Percentiles rank a stretch among this genome's conserved stretches.
Evolutionary conservation across 2,329 filamentous ascomycete genomes (phyloP).

Genomic region (Diaporthe vaccinii): DNA sequence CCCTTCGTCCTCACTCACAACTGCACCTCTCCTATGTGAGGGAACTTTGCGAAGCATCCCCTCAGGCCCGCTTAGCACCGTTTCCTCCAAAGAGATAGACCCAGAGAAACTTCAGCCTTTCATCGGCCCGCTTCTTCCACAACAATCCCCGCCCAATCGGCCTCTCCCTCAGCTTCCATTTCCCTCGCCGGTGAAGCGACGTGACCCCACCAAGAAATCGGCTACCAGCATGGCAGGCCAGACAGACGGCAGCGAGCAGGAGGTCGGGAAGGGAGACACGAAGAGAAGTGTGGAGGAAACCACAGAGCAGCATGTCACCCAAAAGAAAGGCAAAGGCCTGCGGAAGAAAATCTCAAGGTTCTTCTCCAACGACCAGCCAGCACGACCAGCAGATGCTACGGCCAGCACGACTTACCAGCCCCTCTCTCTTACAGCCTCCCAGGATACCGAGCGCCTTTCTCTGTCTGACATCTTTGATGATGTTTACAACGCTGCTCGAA

Average conservation of each 20-base stretch:
- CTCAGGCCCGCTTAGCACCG: slow-evolving; percentile 11
- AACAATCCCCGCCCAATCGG: slow-evolving; percentile 23
- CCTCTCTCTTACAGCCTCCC: slow-evolving; percentile 35
- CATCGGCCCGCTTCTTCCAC: slow-evolving; percentile 29
- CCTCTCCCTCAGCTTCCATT: slow-evolving; percentile 29
- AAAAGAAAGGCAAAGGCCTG: slow-evolving; percentile 30
- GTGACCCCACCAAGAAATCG: not conserved
- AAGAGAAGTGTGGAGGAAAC: not conserved
- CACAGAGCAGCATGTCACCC: not conserved
- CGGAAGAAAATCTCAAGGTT: slow-evolving; percentile 38
- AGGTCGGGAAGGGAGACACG: not conserved
- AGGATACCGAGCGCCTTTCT: slow-evolving; percentile 26
- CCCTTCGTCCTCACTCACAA: slow-evolving; percentile 6
- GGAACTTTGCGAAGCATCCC: not conserved
- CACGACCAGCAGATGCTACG: not conserved
- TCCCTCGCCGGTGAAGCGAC: not conserved
- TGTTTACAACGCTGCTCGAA: slow-evolving; percentile 29
- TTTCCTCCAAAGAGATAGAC: not conserved
- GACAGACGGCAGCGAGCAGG: not conserved
- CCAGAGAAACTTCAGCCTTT: slow-evolving; percentile 24
- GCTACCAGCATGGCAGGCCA: not conserved
- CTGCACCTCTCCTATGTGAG: not conserved
- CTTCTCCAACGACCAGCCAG: slow-evolving; percentile 26
- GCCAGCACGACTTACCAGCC: slow-evolving; percentile 28
- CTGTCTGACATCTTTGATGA: slow-evolving; percentile 40